Evolutionary conservation across 768 basidiomycete genomes (phyloP), one percentile per base, ranked within the genome.

Genomic region (Pulveroboletus ravenelii): DNA sequence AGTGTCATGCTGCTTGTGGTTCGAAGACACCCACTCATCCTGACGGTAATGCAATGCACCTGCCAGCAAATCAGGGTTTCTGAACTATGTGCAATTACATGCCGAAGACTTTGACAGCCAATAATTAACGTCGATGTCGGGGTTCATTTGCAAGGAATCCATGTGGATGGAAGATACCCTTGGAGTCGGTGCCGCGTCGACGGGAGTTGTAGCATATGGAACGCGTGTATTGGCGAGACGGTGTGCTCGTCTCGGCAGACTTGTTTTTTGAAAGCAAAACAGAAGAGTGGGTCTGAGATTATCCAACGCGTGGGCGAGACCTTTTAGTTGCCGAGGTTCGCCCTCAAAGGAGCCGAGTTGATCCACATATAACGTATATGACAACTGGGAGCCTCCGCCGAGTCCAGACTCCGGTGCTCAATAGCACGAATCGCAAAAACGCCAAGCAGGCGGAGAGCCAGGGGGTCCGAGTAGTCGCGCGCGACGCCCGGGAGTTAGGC

Each of bases 1-100:
- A 60, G 72, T 60, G 34, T 20, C 36, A 12, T 50, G 4, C 6
- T 20, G 2, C 40, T 34, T 29, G 7, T 8, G 20, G 1, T 13
- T 47, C 6, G 20, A 18, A 25, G 31, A 31, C 34, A 2, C 25
- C 25, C 40, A 1, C 20, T 7, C 3, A 13, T 46, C 13, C 48
- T 57, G 35, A 61, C 15, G 20, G 34, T 15, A 30, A 40, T 5
- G 15, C 23, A 35, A 14, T 10, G 20, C 10, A 5, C 32, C 10
- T 47, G 6, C 32, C 20, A 73, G 72, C n/a, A 64, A 63, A 47
- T 64, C 64, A 14, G 72, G 71, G 14, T 73, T 67, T 47, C 49
- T 72, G 40, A 65, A 67, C 51, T 73, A 73, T 37, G 70, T 72
- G 2, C 72, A 72, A 15, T 54, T 74, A 27, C 65, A 70, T 23